Percentiles rank a stretch among this genome's conserved stretches.
Evolutionary conservation across 768 basidiomycete species (phyloP).

Genomic region (Xanthoconium purpureum): DNA sequence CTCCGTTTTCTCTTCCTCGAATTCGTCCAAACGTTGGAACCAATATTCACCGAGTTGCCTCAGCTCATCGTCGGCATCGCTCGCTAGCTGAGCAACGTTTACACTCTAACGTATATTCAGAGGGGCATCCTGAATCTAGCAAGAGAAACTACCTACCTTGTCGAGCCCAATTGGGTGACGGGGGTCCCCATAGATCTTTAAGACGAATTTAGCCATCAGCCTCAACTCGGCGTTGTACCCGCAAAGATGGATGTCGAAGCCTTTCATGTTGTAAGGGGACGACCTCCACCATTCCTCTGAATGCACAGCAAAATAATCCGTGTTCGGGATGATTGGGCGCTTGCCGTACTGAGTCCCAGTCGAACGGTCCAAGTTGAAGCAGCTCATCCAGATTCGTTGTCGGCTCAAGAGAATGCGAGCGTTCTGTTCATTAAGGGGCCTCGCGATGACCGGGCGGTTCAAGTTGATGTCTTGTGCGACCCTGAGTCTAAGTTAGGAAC

Average conservation of each 20-base stretch:
- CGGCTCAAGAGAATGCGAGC: constrained; percentile 87
- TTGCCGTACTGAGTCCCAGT: constrained; percentile 88
- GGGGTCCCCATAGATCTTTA: constrained; percentile 70
- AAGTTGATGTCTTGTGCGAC: constrained; percentile 89
- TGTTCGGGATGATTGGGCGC: constrained; percentile 71
- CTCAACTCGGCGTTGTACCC: constrained; percentile 75
- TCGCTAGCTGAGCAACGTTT: constrained; percentile 62
- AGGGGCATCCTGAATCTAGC: background rate
- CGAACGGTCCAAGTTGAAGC: constrained; percentile 88
- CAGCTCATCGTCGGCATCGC: constrained; percentile 68
- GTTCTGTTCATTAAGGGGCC: constrained; percentile 75
- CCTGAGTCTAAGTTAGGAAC: constrained; percentile 38
- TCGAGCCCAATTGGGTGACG: constrained; percentile 73
- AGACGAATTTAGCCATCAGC: constrained; percentile 56
- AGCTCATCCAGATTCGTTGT: constrained; percentile 86
- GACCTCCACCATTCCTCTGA: constrained; percentile 68
- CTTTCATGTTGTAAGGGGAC: constrained; percentile 62
- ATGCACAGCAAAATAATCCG: constrained; percentile 73
- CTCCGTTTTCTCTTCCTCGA: constrained; percentile 49
- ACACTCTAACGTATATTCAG: constrained; percentile 41
- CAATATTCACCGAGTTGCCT: constrained; percentile 52
- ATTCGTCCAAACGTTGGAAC: constrained; percentile 48
- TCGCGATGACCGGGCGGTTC: constrained; percentile 69
- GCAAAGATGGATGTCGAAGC: constrained; percentile 79
- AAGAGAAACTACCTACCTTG: constrained; percentile 43